Conservation (phyloP, 2,329 filamentous ascomycete genomes). For the Hansfordia pulvinata region DNA sequence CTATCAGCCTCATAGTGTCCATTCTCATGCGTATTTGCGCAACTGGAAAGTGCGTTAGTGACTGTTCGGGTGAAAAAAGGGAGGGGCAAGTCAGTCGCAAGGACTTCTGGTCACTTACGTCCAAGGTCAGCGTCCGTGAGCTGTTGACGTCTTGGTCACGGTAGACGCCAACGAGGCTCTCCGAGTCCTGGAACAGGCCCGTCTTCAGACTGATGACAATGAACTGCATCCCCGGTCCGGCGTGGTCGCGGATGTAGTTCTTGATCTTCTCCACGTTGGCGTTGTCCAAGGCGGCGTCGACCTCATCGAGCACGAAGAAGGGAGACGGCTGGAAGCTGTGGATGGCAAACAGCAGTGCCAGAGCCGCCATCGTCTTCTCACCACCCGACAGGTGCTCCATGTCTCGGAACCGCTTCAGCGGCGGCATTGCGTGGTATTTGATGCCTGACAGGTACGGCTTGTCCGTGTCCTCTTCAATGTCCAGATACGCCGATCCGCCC, state of each 20-base stretch:
- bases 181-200: slow-evolving; percentile 88
- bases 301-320: slow-evolving; percentile 96
- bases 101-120: no score
- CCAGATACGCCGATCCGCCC: slow-evolving; percentile 79
- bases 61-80: not conserved
- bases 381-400: slow-evolving; percentile 98
- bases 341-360: slow-evolving; percentile 92
- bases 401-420: slow-evolving; percentile 93
- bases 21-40: slow-evolving; percentile 16
- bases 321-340: slow-evolving; percentile 92
- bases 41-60: slow-evolving; percentile 12
- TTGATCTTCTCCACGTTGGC: slow-evolving; percentile 94
- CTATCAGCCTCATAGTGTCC: no score
- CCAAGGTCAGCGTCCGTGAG: slow-evolving; percentile 79
- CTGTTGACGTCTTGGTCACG: slow-evolving; percentile 89
- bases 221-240: slow-evolving; percentile 95
- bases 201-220: slow-evolving; percentile 96
- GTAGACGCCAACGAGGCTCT: slow-evolving; percentile 91
- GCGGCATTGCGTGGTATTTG: slow-evolving; percentile 98
- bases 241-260: slow-evolving; percentile 89
- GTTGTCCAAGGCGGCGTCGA: slow-evolving; percentile 95
- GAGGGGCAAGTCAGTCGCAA: not conserved
- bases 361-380: slow-evolving; percentile 96
- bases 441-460: slow-evolving; percentile 92
- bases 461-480: slow-evolving; percentile 87